Base-by-base conservation (phyloP, 2,329 filamentous ascomycete genomes). In the Fusarium circinatum region DNA sequence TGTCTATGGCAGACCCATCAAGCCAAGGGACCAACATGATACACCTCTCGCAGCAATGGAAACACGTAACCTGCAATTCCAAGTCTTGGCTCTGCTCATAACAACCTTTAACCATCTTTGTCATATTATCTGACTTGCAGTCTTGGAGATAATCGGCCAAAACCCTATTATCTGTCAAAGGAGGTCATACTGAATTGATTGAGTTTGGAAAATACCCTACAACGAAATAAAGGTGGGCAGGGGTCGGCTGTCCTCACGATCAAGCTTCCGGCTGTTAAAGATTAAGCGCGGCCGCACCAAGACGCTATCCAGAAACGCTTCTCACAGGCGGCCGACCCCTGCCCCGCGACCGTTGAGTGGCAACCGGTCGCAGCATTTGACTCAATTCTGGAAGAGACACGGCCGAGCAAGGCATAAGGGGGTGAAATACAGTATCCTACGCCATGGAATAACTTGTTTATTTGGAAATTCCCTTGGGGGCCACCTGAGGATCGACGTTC, bases 251-350 rank as follows among this genome's bases (percentile, higher is more conserved):
- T 62, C 48, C 60, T 52, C 52, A 59, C 30, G 39, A 56, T 70
- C 54, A 73, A 73, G 65, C 65, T 71, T 67, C 61, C 57, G 56
- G 55, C 65, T 70, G 45, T 65, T 59, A 28, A 55, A 59, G 20
- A 59, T 65, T 62, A 69, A 73, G 62, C 70, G 62, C 68, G 61
- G 41, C 68, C 62, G 58, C 52, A 56, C 42, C 44, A 55, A 52
- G 54, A 60, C 56, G 54, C 45, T 54, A 68, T 36, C 30, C 42
- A 62, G 44, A 65, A 65, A 54, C 45, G 51, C 44, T 57, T 47
- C 62, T 39, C 41, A 52, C 49, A 55, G 70, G 71, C 71, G 71
- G 71, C 71, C 71, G 71, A 73, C 71, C 70, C 71, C 70, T 73
- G 70, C 24, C 58, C 58, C 32, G 30, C 44, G 57, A 70, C 59